These are phyloP conservation scores for Vigna radiata DNA, from an alignment of 306 rosid genomes.

Conservation along the genomic window DNA sequence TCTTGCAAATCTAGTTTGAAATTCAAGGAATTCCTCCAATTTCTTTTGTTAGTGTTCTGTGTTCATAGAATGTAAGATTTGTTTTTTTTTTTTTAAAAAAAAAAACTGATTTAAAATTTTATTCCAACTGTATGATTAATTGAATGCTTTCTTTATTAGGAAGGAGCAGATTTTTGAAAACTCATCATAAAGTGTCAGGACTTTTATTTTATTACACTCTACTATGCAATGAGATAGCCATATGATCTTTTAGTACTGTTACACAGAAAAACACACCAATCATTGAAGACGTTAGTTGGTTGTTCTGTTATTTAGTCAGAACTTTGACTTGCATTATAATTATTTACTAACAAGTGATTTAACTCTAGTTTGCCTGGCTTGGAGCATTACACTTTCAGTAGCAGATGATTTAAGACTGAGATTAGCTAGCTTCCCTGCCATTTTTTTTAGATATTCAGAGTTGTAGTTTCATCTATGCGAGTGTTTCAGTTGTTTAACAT, in stretches of 20 bases:
- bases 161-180: neutral
- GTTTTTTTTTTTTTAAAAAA: neutral
- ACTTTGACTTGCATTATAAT: neutral
- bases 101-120: neutral
- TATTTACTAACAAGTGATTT: neutral
- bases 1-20: neutral
- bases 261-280: neutral
- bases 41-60: neutral
- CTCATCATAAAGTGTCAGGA: neutral
- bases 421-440: neutral
- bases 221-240: neutral
- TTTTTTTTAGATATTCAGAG: neutral
- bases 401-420: neutral
- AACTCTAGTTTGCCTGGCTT: constrained; percentile 20
- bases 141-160: neutral
- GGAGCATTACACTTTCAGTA: constrained; percentile 9
- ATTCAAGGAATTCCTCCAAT: neutral
- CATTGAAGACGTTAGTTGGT: neutral
- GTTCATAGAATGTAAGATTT: neutral
- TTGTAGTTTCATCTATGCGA: neutral
- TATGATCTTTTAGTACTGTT: neutral
- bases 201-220: neutral
- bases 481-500: constrained; percentile 15
- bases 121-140: neutral
- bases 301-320: constrained; percentile 18